phyloP scores from a whole-genome alignment of 345 rosid species.

The Pistacia atlantica region DNA sequence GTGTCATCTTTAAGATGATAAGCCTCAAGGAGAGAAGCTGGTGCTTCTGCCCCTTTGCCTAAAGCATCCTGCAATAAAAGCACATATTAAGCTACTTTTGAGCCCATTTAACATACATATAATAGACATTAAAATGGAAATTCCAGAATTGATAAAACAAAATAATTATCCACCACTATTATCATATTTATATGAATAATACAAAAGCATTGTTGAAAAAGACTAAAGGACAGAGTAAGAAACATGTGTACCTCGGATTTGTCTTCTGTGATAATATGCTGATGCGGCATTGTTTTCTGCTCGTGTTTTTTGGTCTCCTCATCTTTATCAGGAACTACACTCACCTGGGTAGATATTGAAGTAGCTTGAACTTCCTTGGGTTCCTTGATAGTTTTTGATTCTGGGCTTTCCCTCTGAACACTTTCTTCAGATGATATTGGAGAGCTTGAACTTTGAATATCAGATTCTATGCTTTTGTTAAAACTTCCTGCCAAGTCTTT shows the following conservation, averaged over 20 bases:
- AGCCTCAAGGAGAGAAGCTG: conserved; percentile 69
- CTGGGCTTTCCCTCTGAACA: conserved; percentile 33
- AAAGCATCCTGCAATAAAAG: conserved; percentile 40
- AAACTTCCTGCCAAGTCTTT: conserved; percentile 27
- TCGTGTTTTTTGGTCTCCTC: conserved; percentile 25
- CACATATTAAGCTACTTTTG: not conserved
- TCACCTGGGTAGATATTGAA: conserved; percentile 25
- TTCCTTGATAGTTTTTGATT: conserved; percentile 34
- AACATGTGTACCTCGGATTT: conserved; percentile 42
- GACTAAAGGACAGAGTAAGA: not conserved
- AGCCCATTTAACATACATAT: not conserved
- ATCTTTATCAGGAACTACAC: conserved; percentile 27
- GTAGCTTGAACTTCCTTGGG: conserved; percentile 39
- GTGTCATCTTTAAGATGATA: conserved; percentile 62
- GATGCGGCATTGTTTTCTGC: conserved; percentile 20
- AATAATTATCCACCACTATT: not conserved
- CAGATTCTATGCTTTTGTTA: conserved; percentile 23
- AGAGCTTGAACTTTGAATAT: conserved; percentile 33
- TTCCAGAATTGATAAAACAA: not conserved
- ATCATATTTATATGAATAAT: not conserved
- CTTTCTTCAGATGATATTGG: conserved; percentile 29
- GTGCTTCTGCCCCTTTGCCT: conserved; percentile 29
- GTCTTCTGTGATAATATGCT: conserved; percentile 23
- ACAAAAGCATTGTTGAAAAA: not conserved
- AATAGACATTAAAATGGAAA: not conserved